phyloP scores from a whole-genome alignment of 1,284 basidiomycete species.

The Ustilago hordei region DNA sequence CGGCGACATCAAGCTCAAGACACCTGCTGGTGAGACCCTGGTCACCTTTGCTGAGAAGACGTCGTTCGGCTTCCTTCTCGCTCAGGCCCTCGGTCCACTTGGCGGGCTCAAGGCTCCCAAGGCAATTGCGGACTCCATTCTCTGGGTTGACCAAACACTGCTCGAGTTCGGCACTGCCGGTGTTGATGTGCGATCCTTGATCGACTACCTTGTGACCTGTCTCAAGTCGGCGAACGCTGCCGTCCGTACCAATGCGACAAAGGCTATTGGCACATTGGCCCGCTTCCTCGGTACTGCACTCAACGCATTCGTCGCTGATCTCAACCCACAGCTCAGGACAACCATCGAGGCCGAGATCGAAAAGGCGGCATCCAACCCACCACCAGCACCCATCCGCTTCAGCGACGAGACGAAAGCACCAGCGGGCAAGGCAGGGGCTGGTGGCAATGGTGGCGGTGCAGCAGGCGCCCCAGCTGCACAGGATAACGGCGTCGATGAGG shows the following conservation, averaged over 20 bases:
- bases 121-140: slow-evolving; percentile 89
- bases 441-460: slow-evolving; percentile 11
- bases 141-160: slow-evolving; percentile 88
- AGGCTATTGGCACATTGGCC: slow-evolving; percentile 89
- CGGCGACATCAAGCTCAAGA: slow-evolving; percentile 96
- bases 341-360: slow-evolving; percentile 94
- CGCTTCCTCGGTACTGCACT: slow-evolving; percentile 91
- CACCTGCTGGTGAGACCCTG: slow-evolving; percentile 91
- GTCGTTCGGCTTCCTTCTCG: slow-evolving; percentile 91
- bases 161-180: slow-evolving; percentile 94
- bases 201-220: slow-evolving; percentile 88
- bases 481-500: slow-evolving; percentile 52
- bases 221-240: slow-evolving; percentile 93
- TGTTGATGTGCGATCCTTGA: slow-evolving; percentile 83
- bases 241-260: slow-evolving; percentile 95
- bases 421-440: slow-evolving; percentile 20
- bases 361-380: slow-evolving; percentile 83
- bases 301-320: slow-evolving; percentile 89
- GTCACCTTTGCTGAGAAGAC: slow-evolving; percentile 88
- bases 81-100: slow-evolving; percentile 74
- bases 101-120: slow-evolving; percentile 84
- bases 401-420: slow-evolving; percentile 45
- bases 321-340: slow-evolving; percentile 91
- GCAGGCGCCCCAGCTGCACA: slow-evolving; percentile 19
- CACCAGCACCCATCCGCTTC: slow-evolving; percentile 79